Base-by-base conservation (phyloP, 2,329 filamentous ascomycete species). In the Bipolaris oryzae region DNA sequence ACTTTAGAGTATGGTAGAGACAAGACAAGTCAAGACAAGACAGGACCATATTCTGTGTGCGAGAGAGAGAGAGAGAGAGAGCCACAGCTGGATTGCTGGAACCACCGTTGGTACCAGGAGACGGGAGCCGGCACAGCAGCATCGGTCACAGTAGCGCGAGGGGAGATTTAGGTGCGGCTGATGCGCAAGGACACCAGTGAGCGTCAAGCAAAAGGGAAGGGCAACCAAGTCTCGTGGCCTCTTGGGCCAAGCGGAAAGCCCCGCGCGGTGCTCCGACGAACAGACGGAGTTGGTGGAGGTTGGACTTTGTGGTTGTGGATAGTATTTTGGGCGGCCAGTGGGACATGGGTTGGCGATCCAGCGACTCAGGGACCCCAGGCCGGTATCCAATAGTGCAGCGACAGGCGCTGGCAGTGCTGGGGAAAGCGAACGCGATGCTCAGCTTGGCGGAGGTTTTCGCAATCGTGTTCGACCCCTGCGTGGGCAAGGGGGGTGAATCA, bases 91-190 rank as follows among this genome's bases (percentile, higher is more conserved):
- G 46, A 66, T 69, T 66, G 72, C 53, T 74, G 73, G 72, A 69
- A 74, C 62, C 60, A 63, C 71, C 72, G 73, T 75, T 76, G 64
- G 68, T 73, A 63, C 73, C 71, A 71, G 66, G 41, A 55, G 49
- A 55, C 65, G 70, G 72, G 72, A 70, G 63, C 61, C 55, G 62
- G 63, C 66, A 65, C 35, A 49, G 63, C 70, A 65, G 66, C 62
- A 65, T 61, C 59, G 57, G 46, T 44, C 15, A n/a, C 41, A 28
- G 58, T 58, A 58, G 49, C 53, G 57, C 63, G 55, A 55, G 35
- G 31, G 38, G 31, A 18, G 13, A 21, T 61, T 67, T 59, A 64
- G 58, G 50, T 59, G 64, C 63, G 63, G 69, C 70, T 74, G 70
- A 71, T 62, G 62, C 55, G 53, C 60, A 60, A 51, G 45, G 38